Conservation (phyloP, 1,284 basidiomycete genomes). For the Porogramme epimiltina region DNA sequence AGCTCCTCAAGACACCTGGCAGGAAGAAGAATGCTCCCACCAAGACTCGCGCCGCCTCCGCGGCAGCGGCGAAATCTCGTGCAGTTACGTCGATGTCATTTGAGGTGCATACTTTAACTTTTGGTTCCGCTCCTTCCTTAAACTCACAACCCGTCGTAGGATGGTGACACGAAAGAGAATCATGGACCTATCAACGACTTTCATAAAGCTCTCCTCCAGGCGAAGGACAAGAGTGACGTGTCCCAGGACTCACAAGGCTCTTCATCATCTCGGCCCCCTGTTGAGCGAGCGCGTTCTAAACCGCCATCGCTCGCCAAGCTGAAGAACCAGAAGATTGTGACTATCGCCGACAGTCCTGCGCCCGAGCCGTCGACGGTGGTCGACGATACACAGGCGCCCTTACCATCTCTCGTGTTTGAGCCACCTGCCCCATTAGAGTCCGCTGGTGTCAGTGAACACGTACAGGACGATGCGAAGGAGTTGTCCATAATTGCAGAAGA, state of each 20-base stretch:
- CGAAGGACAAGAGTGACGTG: slow-evolving; percentile 17
- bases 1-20: slow-evolving; percentile 82
- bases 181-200: slow-evolving; percentile 47
- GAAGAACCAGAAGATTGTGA: slow-evolving; percentile 20
- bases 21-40: slow-evolving; percentile 60
- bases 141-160: slow-evolving; percentile 27
- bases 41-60: slow-evolving; percentile 47
- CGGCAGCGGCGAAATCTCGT: slow-evolving; percentile 48
- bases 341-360: slow-evolving; percentile 23
- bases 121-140: neutral
- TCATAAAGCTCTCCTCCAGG: slow-evolving; percentile 50
- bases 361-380: slow-evolving; percentile 11
- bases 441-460: neutral
- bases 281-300: neutral
- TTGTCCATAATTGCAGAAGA: slow-evolving; percentile 74
- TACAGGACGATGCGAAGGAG: slow-evolving; percentile 32
- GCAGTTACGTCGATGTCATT: slow-evolving; percentile 41
- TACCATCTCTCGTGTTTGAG: slow-evolving; percentile 9
- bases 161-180: slow-evolving; percentile 43
- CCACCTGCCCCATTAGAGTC: neutral
- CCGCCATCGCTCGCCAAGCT: slow-evolving; percentile 7
- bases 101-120: slow-evolving; percentile 41
- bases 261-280: neutral
- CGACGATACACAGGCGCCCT: slow-evolving; percentile 9
- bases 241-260: neutral